These are phyloP conservation scores for Barnettozyma salicaria DNA, from an alignment of 805 yeast species.

Conservation along the genomic window DNA sequence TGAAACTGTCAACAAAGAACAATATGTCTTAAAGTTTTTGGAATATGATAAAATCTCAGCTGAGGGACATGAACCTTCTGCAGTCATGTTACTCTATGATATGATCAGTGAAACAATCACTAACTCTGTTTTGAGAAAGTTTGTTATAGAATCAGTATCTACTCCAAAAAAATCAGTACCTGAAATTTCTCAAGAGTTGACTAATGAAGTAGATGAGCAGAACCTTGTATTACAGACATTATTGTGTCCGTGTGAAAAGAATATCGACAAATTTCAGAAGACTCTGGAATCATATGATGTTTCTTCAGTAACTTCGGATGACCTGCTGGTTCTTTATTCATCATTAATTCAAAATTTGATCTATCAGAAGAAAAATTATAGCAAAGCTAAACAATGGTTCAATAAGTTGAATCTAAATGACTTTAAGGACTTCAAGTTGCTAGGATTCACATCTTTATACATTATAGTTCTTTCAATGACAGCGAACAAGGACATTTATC, in stretches of 20 bases:
- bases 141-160: constrained; percentile 21
- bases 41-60: constrained; percentile 14
- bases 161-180: constrained; percentile 17
- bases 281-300: constrained; percentile 19
- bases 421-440: constrained; percentile 15
- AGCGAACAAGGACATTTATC: constrained; percentile 12
- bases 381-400: constrained; percentile 23
- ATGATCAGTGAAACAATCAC: constrained; percentile 22
- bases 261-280: constrained; percentile 19
- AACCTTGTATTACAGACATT: constrained; percentile 25
- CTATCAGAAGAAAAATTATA: constrained; percentile 21
- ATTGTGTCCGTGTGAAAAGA: constrained; percentile 26
- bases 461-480: constrained; percentile 22
- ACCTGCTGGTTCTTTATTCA: constrained; percentile 22
- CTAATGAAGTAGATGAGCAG: constrained; percentile 14
- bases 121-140: constrained; percentile 19
- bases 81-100: constrained; percentile 15
- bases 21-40: constrained; percentile 19
- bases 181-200: constrained; percentile 13
- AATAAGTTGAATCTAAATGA: constrained; percentile 18
- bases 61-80: constrained; percentile 17
- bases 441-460: constrained; percentile 30
- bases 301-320: constrained; percentile 20
- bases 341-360: constrained; percentile 26
- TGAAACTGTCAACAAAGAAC: constrained; percentile 26